Base-by-base conservation (phyloP, 805 yeast genomes). In the Barnettozyma salicaria region DNA sequence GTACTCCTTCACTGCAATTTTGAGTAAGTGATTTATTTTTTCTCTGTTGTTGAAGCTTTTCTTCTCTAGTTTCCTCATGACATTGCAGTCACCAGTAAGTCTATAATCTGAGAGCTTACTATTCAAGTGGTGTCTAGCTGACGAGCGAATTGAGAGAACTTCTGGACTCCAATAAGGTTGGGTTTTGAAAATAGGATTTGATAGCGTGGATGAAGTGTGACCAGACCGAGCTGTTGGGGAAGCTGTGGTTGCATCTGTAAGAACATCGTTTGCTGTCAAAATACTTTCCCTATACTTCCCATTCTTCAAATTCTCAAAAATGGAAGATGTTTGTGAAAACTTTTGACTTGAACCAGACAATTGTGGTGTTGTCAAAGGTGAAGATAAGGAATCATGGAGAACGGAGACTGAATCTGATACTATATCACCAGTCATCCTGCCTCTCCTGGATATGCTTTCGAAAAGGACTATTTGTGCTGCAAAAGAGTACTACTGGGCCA, bases 41-140 rank as follows among this genome's bases (percentile, higher is more conserved):
- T 26, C 25, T n/a, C 16, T 30, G 1, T 37, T 19, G 4, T 27
- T 22, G 6, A 35, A 18, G 17, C 38, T 34, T 7, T 32, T 32
- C 13, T 36, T 30, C 13, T 42, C 47, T 27, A 42, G 33, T 25
- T 41, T 44, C 11, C 32, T n/a, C 7, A 40, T n/a, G 1, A 43
- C 22, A 4, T 36, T n/a, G 3, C 32, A 20, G n/a, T 37, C 25
- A 8, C 32, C 32, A 22, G 19, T 29, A 2, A 27, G 6, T 21
- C 18, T 27, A 13, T 27, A 37, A 12, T 37, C 36, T 12, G 11
- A 12, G 6, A 28, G 23, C 7, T 27, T 19, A 5, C 27, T 13
- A 5, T 25, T 19, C 17, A 13, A 18, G 22, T 18, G 32, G 28
- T 17, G 26, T 18, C 16, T 36, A 20, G 14, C 27, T 5, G 26